Percentiles rank a stretch among this genome's conserved stretches.
phyloP scores from a whole-genome alignment of 257 asterid species.

The Capsicum chinense region DNA sequence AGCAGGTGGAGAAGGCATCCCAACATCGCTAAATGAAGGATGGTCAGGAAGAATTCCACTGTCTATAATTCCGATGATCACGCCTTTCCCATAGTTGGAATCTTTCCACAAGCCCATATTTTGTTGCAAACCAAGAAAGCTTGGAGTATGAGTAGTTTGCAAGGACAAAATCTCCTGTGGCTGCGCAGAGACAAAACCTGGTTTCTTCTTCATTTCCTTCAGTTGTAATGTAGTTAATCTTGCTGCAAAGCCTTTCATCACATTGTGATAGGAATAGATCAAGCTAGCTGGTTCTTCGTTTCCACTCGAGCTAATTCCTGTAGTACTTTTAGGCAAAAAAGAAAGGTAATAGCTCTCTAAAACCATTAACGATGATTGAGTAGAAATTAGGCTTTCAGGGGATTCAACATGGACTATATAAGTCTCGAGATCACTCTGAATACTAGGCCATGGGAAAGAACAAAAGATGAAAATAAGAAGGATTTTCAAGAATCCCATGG shows the following conservation, averaged over 20 bases:
- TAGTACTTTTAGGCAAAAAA: constrained; percentile 38
- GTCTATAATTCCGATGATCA: constrained; percentile 57
- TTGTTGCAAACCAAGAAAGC: constrained; percentile 54
- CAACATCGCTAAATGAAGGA: constrained; percentile 56
- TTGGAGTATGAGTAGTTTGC: constrained; percentile 54
- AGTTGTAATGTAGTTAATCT: constrained; percentile 43
- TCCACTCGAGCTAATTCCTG: background rate
- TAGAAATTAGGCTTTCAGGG: constrained; percentile 27
- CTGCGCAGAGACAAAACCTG: constrained; percentile 44
- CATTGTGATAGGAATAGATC: constrained; percentile 45
- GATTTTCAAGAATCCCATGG: constrained; percentile 26
- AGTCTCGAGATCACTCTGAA: constrained; percentile 34
- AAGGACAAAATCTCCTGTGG: constrained; percentile 38
- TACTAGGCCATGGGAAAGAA: background rate
- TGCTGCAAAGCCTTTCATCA: constrained; percentile 57
- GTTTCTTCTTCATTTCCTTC: constrained; percentile 41
- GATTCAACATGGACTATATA: constrained; percentile 49
- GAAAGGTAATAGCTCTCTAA: constrained; percentile 45
- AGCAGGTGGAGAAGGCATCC: constrained; percentile 58
- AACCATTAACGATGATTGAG: constrained; percentile 9
- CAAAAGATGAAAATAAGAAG: background rate
- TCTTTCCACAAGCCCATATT: constrained; percentile 52
- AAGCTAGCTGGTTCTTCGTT: constrained; percentile 30
- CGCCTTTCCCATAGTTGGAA: constrained; percentile 56
- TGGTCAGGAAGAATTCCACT: constrained; percentile 50